Percentiles rank a stretch among this genome's conserved stretches.
These are phyloP conservation scores for Magnaporthiopsis incrustans DNA, from an alignment of 2,329 filamentous ascomycete genomes.

Conservation along the genomic window DNA sequence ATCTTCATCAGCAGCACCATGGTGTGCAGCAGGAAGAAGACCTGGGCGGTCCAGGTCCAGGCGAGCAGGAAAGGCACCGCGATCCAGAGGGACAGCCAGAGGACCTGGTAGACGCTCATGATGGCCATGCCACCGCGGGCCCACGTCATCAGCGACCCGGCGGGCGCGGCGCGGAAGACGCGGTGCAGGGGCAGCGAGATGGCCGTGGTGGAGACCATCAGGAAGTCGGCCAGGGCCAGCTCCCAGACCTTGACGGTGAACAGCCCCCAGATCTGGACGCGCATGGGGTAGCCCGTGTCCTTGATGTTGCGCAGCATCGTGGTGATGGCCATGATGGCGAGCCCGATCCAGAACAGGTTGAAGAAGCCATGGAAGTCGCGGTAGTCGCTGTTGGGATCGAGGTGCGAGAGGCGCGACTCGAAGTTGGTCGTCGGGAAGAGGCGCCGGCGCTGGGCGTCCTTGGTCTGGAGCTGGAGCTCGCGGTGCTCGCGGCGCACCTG, in stretches of 20 bases:
- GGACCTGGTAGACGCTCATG: conserved; percentile 72
- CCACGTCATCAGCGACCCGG: conserved; percentile 59
- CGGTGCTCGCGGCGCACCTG: conserved; percentile 62
- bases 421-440: conserved; percentile 93
- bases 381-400: conserved; percentile 84
- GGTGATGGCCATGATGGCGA: conserved; percentile 95
- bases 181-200: conserved; percentile 67
- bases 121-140: conserved; percentile 66
- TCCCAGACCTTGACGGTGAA: conserved; percentile 88
- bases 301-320: conserved; percentile 89
- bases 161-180: conserved; percentile 46
- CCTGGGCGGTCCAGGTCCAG: conserved; percentile 97
- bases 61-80: conserved; percentile 73
- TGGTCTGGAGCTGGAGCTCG: conserved; percentile 4
- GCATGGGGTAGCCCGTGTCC: conserved; percentile 81
- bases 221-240: conserved; percentile 70
- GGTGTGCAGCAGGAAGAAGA: conserved; percentile 86
- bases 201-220: conserved; percentile 74
- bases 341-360: conserved; percentile 93
- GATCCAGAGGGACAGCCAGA: conserved; percentile 80
- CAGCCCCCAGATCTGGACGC: conserved; percentile 78
- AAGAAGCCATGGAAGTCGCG: conserved; percentile 96
- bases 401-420: conserved; percentile 83
- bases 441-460: conserved; percentile 55
- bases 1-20: conserved; percentile 97